Conservation (phyloP, 75 land plant genomes). For the Sequoia sempervirens region DNA sequence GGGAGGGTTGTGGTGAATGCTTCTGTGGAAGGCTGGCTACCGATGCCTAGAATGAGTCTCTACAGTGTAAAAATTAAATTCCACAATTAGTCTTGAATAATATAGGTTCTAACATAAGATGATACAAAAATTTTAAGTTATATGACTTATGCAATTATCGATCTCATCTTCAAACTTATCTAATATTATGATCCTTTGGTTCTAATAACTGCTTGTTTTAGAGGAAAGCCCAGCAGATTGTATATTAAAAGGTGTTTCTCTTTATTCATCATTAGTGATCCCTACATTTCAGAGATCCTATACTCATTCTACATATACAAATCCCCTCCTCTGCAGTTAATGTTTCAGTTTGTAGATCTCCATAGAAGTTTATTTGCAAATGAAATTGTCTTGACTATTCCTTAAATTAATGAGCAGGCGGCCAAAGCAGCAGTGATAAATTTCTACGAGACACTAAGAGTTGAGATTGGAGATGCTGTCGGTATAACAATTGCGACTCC, state of each 20-base stretch:
- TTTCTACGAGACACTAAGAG: conserved; percentile 80
- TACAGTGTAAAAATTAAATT: conserved; percentile 55
- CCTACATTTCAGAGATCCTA: background rate
- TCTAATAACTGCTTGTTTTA: no score
- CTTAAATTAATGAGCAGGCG: conserved; percentile 33
- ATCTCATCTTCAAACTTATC: background rate
- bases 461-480: conserved; percentile 62
- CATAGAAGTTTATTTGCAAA: background rate
- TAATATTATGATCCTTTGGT: background rate
- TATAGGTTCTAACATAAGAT: background rate
- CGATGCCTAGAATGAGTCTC: conserved; percentile 79
- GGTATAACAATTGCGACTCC: conserved; percentile 89
- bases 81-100: background rate
- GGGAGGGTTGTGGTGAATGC: conserved; percentile 81
- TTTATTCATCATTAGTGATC: background rate
- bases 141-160: no score
- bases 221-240: background rate
- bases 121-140: background rate
- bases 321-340: no score
- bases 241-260: background rate
- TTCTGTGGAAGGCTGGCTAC: conserved; percentile 75
- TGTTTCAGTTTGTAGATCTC: no score
- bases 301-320: background rate
- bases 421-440: conserved; percentile 78
- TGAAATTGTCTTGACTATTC: background rate